These are phyloP conservation scores for Skeletonema potamos DNA, from an alignment of 108 stramenopile species.

Conservation along the genomic window DNA sequence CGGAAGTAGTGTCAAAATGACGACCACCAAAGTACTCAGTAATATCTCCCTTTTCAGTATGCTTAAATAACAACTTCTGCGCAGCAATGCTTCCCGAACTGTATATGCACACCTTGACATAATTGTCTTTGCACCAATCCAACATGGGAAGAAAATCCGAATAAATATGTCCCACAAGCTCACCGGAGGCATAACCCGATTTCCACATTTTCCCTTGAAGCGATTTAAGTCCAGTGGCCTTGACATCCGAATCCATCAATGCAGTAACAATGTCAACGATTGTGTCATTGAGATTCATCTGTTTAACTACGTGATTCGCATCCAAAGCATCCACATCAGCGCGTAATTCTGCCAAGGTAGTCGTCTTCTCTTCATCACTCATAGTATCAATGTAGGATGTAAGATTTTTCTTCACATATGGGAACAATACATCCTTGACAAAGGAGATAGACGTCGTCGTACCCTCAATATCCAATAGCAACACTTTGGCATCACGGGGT, in stretches of 20 bases:
- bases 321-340: conserved; percentile 25
- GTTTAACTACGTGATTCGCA: background rate
- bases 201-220: conserved; percentile 93
- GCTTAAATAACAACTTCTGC: conserved; percentile 84
- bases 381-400: conserved; percentile 35
- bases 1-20: conserved; percentile 92
- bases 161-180: conserved; percentile 82
- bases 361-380: background rate
- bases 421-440: conserved; percentile 89
- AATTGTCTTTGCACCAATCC: conserved; percentile 59
- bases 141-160: conserved; percentile 77
- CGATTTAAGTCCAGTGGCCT: conserved; percentile 70
- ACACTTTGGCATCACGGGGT: conserved; percentile 72
- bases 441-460: conserved; percentile 93
- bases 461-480: conserved; percentile 95
- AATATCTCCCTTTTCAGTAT: conserved; percentile 81
- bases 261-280: conserved; percentile 50
- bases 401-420: conserved; percentile 48
- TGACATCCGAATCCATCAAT: conserved; percentile 77
- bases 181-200: conserved; percentile 66
- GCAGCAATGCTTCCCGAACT: conserved; percentile 86
- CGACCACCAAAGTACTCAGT: conserved; percentile 46
- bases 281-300: conserved; percentile 8
- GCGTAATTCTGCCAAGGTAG: conserved; percentile 17
- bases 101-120: conserved; percentile 80